Evolutionary conservation across 345 rosid genomes (phyloP), one percentile per base, ranked within the genome.

Genomic region (Aurinia saxatilis): DNA sequence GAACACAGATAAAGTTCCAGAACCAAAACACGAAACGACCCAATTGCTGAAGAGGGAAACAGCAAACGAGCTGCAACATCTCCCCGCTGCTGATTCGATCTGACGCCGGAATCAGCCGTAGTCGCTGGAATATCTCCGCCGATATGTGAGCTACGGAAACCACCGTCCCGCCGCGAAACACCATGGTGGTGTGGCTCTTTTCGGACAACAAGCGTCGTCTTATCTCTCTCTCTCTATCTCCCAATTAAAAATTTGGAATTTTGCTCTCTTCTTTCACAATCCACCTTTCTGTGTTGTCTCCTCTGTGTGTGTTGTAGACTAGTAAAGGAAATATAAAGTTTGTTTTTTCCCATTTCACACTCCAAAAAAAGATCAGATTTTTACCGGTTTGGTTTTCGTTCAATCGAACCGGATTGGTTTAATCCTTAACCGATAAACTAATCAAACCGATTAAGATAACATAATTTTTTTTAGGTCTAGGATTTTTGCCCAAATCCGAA

Each of bases 1-100:
- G 83, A 38, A 83, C 79, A 67, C 88, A 88, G 7, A 88, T 73
- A 38, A 74, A 85, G 38, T 84, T 83, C 92, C 92, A 88, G 61
- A 85, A 54, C 73, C 80, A 83, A 5, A 81, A 77, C 36, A 79
- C 77, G 42, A 88, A 70, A 37, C 86, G 90, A 65, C 96, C 96
- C 44, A 88, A 54, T 58, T 85, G 84, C 9, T 79, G 81, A 25
- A 88, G 75, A 13, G 92, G 90, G 45, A 85, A 68, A 75, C 84
- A 88, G 58, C 85, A 88, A 5, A 85, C 63, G 36, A 88, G 86
- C 59, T 85, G 80, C 25, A 88, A 75, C 55, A 85, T 77, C 84
- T 80, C 84, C 10, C 66, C 66, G 70, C 80, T 73, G 71, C 68
- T 79, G 31, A 88, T 33, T 25, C 83, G 84, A 6, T 82, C 82